Percentiles rank a stretch among this genome's conserved stretches.
phyloP scores from a whole-genome alignment of 768 basidiomycete genomes.

The Termitomyces heimii region DNA sequence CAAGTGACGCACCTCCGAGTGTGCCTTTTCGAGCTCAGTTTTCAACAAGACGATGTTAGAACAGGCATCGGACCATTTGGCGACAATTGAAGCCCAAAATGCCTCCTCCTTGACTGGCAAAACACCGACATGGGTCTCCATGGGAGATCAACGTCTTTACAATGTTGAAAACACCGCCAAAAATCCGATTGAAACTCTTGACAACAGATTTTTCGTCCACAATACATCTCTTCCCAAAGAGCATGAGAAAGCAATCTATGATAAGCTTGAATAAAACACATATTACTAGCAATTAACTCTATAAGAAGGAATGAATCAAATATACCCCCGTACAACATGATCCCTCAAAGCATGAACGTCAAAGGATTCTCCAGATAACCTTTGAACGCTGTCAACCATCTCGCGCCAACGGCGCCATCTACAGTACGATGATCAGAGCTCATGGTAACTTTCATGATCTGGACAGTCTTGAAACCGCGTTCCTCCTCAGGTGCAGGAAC shows the following conservation, averaged over 20 bases:
- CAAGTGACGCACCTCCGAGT: slow-evolving; percentile 3
- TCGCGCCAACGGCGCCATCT: slow-evolving; percentile 92
- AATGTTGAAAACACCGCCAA: too few relatives aligned
- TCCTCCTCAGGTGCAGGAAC: slow-evolving; percentile 85
- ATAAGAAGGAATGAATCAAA: slow-evolving; percentile 3
- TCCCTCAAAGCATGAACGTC: slow-evolving; percentile 85
- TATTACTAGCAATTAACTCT: slow-evolving; percentile 13
- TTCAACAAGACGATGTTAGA: slow-evolving; percentile 25
- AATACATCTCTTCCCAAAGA: not conserved
- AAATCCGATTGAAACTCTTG: not conserved
- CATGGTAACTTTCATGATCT: slow-evolving; percentile 94
- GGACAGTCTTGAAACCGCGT: slow-evolving; percentile 89
- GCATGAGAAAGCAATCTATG: not conserved
- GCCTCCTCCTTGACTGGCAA: slow-evolving; percentile 23
- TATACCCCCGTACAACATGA: not conserved
- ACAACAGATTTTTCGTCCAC: not conserved
- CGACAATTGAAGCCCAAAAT: slow-evolving; percentile 27
- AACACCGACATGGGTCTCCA: not conserved
- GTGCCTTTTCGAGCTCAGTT: slow-evolving; percentile 23
- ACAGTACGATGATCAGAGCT: slow-evolving; percentile 95
- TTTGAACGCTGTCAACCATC: slow-evolving; percentile 91
- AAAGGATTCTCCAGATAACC: slow-evolving; percentile 95
- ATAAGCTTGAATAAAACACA: not conserved
- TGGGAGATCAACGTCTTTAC: not conserved
- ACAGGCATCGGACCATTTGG: slow-evolving; percentile 32